These are phyloP conservation scores for Coemansia umbellata DNA, from an alignment of 192 early-diverging fungal species.

Conservation along the genomic window DNA sequence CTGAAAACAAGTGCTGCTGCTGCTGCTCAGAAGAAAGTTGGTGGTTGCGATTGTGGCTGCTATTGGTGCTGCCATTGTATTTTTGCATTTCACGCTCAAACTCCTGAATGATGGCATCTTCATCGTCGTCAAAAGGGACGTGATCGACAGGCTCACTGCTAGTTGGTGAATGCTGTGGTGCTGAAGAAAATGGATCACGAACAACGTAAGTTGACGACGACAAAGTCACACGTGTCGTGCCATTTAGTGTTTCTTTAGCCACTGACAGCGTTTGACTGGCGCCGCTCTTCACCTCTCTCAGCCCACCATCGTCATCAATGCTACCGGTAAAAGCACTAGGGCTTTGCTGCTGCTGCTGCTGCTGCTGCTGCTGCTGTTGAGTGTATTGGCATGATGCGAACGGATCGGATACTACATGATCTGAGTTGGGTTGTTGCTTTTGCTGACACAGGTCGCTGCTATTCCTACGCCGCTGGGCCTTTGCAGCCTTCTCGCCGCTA, in stretches of 20 bases:
- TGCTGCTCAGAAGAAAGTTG: not conserved
- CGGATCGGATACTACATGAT: constrained; percentile 30
- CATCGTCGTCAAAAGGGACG: constrained; percentile 48
- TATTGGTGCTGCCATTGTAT: constrained; percentile 1
- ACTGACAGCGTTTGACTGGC: not conserved
- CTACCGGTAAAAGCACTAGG: not conserved
- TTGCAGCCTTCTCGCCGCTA: constrained; percentile 7
- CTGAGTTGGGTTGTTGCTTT: not conserved
- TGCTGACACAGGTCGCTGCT: constrained; percentile 5
- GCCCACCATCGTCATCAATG: not conserved
- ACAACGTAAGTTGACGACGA: constrained; percentile 12
- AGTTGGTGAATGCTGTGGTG: not conserved
- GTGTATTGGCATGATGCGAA: constrained; percentile 16
- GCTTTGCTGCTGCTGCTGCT: not conserved
- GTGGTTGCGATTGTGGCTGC: not conserved
- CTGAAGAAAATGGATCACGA: constrained; percentile 36
- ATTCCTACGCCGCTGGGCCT: constrained; percentile 10
- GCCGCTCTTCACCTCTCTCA: too few relatives aligned
- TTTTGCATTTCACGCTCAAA: constrained; percentile 53
- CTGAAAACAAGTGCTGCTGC: not conserved
- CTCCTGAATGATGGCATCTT: constrained; percentile 49
- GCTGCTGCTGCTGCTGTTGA: constrained; percentile 2
- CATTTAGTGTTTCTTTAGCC: not conserved
- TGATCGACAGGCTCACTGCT: constrained; percentile 14
- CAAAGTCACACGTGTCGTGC: not conserved